Conservation (phyloP, 495 filamentous ascomycete genomes). For the Alectoria sarmentosa region DNA sequence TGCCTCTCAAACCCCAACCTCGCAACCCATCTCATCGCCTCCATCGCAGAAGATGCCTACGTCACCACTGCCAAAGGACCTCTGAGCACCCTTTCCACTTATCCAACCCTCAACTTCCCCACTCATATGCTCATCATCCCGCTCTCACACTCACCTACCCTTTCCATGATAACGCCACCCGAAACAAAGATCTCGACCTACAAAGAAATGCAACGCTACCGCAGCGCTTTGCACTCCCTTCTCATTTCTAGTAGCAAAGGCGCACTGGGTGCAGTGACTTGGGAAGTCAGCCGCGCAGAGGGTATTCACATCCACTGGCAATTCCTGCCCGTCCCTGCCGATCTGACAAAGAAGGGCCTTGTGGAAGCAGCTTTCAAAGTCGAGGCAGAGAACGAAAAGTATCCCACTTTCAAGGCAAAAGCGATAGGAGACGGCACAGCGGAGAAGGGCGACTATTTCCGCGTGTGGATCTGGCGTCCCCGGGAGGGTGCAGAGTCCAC, state of each 20-base stretch:
- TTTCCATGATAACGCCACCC: constrained; percentile 50
- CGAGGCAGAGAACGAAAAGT: constrained; percentile 68
- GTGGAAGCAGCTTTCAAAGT: constrained; percentile 81
- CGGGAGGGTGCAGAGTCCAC: constrained; percentile 26
- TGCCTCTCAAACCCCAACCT: constrained; percentile 79
- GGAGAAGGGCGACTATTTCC: constrained; percentile 69
- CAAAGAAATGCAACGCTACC: constrained; percentile 75
- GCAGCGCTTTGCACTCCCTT: constrained; percentile 65
- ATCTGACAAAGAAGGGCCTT: constrained; percentile 56
- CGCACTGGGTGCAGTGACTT: constrained; percentile 74
- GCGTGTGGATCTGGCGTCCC: constrained; percentile 68
- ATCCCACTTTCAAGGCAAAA: constrained; percentile 45
- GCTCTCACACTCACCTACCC: constrained; percentile 64
- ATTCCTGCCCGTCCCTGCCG: constrained; percentile 68
- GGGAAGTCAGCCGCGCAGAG: constrained; percentile 71
- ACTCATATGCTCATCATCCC: constrained; percentile 89
- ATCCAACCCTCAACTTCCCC: constrained; percentile 64
- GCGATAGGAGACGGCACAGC: constrained; percentile 37
- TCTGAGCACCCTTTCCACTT: constrained; percentile 60
- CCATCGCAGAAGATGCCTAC: constrained; percentile 77
- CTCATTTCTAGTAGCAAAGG: constrained; percentile 40
- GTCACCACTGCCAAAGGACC: constrained; percentile 90
- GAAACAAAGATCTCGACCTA: constrained; percentile 49
- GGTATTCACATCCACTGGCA: constrained; percentile 94
- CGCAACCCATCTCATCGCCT: constrained; percentile 79